Evolutionary conservation across 371 early-diverging fungal species (phyloP).

Genomic region (Mortierella polycephala): DNA sequence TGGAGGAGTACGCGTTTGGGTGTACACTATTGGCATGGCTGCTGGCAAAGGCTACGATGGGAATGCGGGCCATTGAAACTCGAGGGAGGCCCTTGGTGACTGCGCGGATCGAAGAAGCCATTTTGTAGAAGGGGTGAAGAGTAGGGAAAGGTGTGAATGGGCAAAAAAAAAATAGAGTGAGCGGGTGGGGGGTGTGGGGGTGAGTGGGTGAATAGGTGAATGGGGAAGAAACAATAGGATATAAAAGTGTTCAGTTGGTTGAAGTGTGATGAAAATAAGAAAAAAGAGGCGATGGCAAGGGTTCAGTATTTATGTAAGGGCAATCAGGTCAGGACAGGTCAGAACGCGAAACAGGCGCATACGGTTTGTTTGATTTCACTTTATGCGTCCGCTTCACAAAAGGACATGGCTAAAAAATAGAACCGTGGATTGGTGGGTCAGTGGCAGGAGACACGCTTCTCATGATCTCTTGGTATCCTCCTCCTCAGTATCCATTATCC

Average conservation of each 20-base stretch:
- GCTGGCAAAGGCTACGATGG: conserved; percentile 34
- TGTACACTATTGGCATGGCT: conserved; percentile 16
- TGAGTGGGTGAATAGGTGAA: not conserved
- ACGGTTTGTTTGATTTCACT: conserved; percentile 1
- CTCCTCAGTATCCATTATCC: too few species aligned
- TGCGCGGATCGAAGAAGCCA: conserved; percentile 31
- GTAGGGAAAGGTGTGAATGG: too few species aligned
- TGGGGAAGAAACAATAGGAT: not conserved
- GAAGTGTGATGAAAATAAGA: not conserved
- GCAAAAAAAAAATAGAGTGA: too few species aligned
- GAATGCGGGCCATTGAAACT: conserved; percentile 45
- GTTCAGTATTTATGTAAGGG: not conserved
- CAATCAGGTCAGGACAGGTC: not conserved
- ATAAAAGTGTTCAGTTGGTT: not conserved
- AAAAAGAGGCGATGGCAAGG: not conserved
- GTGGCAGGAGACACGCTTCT: too few species aligned
- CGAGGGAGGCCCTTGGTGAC: conserved; percentile 26
- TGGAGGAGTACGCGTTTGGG: conserved; percentile 34
- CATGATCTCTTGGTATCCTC: too few species aligned
- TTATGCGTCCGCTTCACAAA: not conserved
- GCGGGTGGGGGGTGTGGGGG: not conserved
- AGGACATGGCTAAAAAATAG: too few species aligned
- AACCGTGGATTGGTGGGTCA: too few species aligned
- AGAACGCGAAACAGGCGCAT: not conserved
- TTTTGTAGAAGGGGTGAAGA: too few species aligned